Percentiles rank a stretch among this genome's conserved stretches.
phyloP scores from a whole-genome alignment of 108 stramenopile species.

The Mediolabrus comicus region DNA sequence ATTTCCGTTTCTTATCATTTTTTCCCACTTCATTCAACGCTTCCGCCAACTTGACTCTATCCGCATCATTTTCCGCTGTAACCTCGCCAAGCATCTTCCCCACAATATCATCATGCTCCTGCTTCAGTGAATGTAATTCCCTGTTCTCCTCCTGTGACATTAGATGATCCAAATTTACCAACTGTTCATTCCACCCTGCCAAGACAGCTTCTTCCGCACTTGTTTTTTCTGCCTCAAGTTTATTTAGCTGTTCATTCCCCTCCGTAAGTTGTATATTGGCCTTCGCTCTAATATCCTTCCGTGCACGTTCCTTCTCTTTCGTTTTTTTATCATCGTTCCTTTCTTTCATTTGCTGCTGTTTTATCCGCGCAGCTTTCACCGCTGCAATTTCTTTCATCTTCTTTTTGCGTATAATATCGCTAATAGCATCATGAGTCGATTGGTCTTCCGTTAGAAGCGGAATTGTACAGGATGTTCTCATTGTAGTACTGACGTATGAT shows the following conservation, averaged over 20 bases:
- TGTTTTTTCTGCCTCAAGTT: slow-evolving; percentile 4
- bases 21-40: slow-evolving; percentile 4
- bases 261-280: neutral
- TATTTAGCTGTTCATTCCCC: slow-evolving; percentile 8
- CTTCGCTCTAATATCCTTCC: neutral
- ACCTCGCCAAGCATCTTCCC: slow-evolving; percentile 8
- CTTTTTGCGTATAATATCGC: slow-evolving; percentile 11
- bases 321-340: neutral
- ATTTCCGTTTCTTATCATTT: slow-evolving; percentile 16
- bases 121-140: slow-evolving; percentile 5
- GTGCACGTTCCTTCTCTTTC: neutral
- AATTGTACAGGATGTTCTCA: slow-evolving; percentile 14
- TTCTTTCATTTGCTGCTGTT: neutral
- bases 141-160: slow-evolving; percentile 6
- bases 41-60: slow-evolving; percentile 3
- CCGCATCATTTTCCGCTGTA: slow-evolving; percentile 6
- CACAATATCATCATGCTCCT: slow-evolving; percentile 16
- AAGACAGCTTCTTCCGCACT: slow-evolving; percentile 10
- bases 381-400: slow-evolving; percentile 8
- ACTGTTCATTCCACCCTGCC: slow-evolving; percentile 20
- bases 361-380: slow-evolving; percentile 3
- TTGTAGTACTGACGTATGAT: slow-evolving; percentile 21
- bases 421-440: slow-evolving; percentile 24
- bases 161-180: slow-evolving; percentile 12
- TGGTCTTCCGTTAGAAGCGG: slow-evolving; percentile 29